Base-by-base conservation (phyloP, 805 yeast species). In the Zygotorulaspora chibaensis region DNA sequence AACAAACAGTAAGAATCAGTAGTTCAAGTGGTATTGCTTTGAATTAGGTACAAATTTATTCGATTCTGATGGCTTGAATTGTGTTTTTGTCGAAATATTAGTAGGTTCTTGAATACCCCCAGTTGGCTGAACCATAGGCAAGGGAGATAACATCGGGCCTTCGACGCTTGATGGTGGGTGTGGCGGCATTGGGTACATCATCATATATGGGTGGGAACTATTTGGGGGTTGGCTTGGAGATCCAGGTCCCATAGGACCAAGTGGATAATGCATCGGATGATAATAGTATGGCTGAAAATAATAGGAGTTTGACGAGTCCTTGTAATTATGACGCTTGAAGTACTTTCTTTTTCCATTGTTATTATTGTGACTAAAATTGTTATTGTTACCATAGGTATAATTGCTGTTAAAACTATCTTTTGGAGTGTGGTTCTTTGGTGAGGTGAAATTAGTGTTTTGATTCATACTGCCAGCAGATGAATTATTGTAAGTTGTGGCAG, bases 171-270 rank as follows among this genome's bases (percentile, higher is more conserved):
- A 49, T 8, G 61, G 56, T 16, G 59, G 59, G 15, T 58, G 59
- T 33, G 65, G 66, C 8, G 65, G 63, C 44, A 62, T 49, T 12
- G 66, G 61, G 45, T 59, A 63, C 26, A 55, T 48, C 66, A 62
- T 62, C 60, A 61, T 57, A 35, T 58, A 60, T 9, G 66, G 59
- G 15, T 54, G 61, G 38, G 28, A 45, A 38, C 47, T 52, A 2
- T 51, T 48, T 1, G 54, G 42, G 2, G 55, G 43, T 16, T 53
- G 57, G 11, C 57, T 45, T 15, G 58, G 50, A 25, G 47, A 53
- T 29, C 49, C 43, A 25, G 61, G 52, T 15, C 50, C 54, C 53
- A 57, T 47, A 11, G 62, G 59, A 28, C 51, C 54, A 49, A 59
- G 50, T 17, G 58, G 59, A 40, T 59, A 63, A 42, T 59, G 64